phyloP scores from a whole-genome alignment of 768 basidiomycete species.

The Suillus subaureus region DNA sequence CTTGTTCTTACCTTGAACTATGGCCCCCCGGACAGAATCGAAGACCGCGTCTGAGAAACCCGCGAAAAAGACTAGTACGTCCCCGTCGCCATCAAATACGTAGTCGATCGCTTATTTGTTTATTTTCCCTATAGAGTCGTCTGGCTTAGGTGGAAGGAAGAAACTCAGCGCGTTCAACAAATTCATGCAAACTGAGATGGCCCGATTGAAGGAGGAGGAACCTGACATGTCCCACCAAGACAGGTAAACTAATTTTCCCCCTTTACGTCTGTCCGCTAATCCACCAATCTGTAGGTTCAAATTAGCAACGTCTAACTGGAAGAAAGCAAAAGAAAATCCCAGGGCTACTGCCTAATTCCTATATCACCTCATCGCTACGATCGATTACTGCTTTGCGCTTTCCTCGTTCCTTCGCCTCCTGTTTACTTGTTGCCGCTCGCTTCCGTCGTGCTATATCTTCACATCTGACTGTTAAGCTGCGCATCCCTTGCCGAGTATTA shows the following conservation, averaged over 20 bases:
- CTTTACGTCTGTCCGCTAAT: constrained; percentile 1
- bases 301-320: constrained; percentile 77
- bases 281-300: constrained; percentile 55
- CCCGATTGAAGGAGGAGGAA: constrained; percentile 73
- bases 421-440: constrained; percentile 7
- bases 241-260: constrained; percentile 46
- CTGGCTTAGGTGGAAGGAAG: constrained; percentile 53
- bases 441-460: not conserved
- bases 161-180: constrained; percentile 76
- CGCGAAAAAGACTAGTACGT: constrained; percentile 57
- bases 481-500: constrained; percentile 22
- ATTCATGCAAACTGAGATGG: constrained; percentile 80
- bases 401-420: constrained; percentile 14
- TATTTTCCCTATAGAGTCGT: constrained; percentile 48
- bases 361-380: constrained; percentile 9
- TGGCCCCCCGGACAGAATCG: constrained; percentile 47
- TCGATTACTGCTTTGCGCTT: constrained; percentile 10
- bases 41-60: constrained; percentile 49
- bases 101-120: constrained; percentile 20
- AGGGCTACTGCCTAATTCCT: constrained; percentile 35
- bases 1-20: constrained; percentile 24
- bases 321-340: constrained; percentile 69
- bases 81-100: constrained; percentile 15
- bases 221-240: constrained; percentile 75
- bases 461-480: constrained; percentile 20